Base-by-base conservation (phyloP, 768 basidiomycete genomes). In the Boletus pseudo-olivaceus region DNA sequence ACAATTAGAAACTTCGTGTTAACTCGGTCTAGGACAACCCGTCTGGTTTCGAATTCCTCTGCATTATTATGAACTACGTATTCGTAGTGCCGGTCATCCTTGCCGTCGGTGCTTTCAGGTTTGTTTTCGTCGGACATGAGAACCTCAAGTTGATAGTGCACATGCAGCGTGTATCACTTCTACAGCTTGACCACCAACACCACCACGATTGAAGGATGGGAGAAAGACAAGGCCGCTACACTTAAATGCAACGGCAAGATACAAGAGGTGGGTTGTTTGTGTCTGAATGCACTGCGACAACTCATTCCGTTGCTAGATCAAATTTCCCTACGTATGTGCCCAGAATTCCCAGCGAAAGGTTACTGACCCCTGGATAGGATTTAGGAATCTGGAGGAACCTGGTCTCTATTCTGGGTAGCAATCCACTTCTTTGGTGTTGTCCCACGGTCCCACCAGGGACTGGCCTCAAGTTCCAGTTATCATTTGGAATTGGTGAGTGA, bases 151-250 rank as follows among this genome's bases (percentile, higher is more conserved):
- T 72, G 33, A 71, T 33, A 32, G n/a, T n/a, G 14, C 1, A 48
- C 38, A 43, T 15, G 8, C 61, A 93, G 93, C 49, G 53, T 98
- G 20, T 98, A 94, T 65, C 97, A 98, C 60, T 83, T 95, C 58
- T 88, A 86, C 64, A 78, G 81, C 47, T 69, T 98, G 27, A 62
- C 80, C 7, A 79, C 79, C 10, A 99, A 99, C 69, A 84, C 87
- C 2, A 99, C 96, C 1, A 98, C 97, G 1, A 98, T 99, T 47
- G 97, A 99, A 73, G 85, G 89, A 0, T 96, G 92, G 91, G 97
- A 99, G 71, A 98, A 98, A 72, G 94, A 98, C 65, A 95, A 89
- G 71, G 93, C 84, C 1, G 88, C 93, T 5, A 88, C 83, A 1
- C 79, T 99, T 61, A 83, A 91, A 47, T 82, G 88, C 19, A 76